These are phyloP conservation scores for Chrysosporium keratinophilum DNA, from an alignment of 2,329 filamentous ascomycete genomes.

Conservation along the genomic window DNA sequence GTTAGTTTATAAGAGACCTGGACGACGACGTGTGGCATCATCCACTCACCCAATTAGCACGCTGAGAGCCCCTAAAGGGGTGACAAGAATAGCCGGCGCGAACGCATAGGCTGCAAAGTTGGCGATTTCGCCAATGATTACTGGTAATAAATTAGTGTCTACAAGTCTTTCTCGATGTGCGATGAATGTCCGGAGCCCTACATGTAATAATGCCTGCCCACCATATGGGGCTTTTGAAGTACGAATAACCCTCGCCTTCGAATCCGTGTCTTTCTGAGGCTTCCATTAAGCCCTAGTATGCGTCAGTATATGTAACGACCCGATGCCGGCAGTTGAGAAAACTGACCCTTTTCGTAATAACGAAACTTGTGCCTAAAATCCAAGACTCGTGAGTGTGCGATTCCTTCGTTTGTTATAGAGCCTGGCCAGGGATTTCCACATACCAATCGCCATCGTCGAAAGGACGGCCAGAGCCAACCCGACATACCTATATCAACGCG, in stretches of 20 bases:
- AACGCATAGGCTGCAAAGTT: slow-evolving; percentile 99
- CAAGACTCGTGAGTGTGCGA: slow-evolving; percentile 8
- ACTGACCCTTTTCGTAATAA: slow-evolving; percentile 93
- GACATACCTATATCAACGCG: slow-evolving; percentile 32
- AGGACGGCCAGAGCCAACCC: slow-evolving; percentile 38
- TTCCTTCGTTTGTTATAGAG: background rate
- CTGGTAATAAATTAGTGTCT: slow-evolving; percentile 36
- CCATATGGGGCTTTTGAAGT: slow-evolving; percentile 90
- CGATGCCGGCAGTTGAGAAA: slow-evolving; percentile 3
- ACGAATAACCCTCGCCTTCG: slow-evolving; percentile 90
- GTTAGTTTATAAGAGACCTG: slow-evolving; percentile 15
- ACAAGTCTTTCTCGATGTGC: background rate
- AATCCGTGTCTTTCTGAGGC: slow-evolving; percentile 88
- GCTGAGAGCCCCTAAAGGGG: slow-evolving; percentile 82
- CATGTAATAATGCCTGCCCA: slow-evolving; percentile 88
- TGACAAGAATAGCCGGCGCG: slow-evolving; percentile 95
- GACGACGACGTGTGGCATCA: background rate
- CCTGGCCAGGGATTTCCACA: slow-evolving; percentile 9
- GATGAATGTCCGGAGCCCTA: slow-evolving; percentile 40
- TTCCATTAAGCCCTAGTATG: slow-evolving; percentile 69
- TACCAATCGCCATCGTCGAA: slow-evolving; percentile 41
- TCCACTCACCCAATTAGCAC: slow-evolving; percentile 71
- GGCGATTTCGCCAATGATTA: slow-evolving; percentile 85
- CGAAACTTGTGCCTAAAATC: slow-evolving; percentile 74
- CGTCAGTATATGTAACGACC: slow-evolving; percentile 18